Percentiles rank a stretch among this genome's conserved stretches.
Conservation (phyloP, 441 rosid species). For the Macaranga tanarius region DNA sequence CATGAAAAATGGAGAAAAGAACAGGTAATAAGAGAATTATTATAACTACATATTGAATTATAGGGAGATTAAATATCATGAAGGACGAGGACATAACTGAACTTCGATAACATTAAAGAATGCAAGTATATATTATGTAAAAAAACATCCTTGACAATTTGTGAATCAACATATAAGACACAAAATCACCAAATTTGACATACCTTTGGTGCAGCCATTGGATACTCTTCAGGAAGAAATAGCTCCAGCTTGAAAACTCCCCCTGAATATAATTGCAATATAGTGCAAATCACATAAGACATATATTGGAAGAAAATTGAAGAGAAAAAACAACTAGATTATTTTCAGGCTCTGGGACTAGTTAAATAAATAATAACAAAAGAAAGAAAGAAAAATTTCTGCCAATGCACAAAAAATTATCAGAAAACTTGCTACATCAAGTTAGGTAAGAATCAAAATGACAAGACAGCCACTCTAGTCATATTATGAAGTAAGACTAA, state of each 20-base stretch:
- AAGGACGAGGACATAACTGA: too few species aligned
- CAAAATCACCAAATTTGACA: background rate
- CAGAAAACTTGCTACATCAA: background rate
- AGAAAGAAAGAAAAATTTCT: background rate
- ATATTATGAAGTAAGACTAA: background rate
- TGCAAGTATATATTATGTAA: too few species aligned
- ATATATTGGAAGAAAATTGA: background rate
- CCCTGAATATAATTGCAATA: slow-evolving; percentile 46
- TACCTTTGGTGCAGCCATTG: slow-evolving; percentile 99
- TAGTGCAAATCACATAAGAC: slow-evolving; percentile 13
- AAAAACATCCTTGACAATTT: too few species aligned
- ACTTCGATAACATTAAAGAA: too few species aligned
- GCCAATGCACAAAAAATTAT: background rate
- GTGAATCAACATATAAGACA: background rate
- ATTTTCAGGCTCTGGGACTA: background rate
- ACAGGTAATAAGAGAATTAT: too few species aligned
- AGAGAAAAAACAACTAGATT: background rate
- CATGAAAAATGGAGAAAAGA: too few species aligned
- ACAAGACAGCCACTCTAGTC: background rate
- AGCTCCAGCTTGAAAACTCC: slow-evolving; percentile 98
- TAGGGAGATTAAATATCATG: too few species aligned
- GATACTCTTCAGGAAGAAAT: slow-evolving; percentile 98
- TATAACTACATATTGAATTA: too few species aligned
- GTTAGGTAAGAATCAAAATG: background rate
- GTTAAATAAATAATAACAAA: background rate